These are phyloP conservation scores for Stramenopiles sp. DNA, from an alignment of 352 stramenopile species.

Conservation along the genomic window DNA sequence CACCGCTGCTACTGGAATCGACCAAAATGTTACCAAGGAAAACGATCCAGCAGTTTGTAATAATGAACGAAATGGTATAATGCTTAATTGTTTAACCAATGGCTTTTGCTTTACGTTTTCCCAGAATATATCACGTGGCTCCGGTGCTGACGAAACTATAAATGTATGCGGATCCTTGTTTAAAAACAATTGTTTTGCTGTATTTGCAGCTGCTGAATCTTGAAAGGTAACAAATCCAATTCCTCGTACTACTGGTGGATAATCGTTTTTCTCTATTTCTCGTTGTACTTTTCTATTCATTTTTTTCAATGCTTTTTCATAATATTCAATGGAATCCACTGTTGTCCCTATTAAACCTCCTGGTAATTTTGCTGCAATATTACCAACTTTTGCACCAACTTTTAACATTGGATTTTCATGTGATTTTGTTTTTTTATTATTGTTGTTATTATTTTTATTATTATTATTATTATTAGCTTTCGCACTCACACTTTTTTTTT, in stretches of 20 bases:
- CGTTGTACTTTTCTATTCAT: background rate
- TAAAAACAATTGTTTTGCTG: background rate
- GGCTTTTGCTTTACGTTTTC: background rate
- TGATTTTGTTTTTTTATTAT: too few relatives aligned
- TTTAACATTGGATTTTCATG: background rate
- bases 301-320: background rate
- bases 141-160: background rate
- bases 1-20: background rate
- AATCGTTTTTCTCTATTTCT: background rate
- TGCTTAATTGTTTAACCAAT: background rate
- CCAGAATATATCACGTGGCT: background rate
- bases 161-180: background rate
- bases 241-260: background rate
- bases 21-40: background rate
- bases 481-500: too few relatives aligned
- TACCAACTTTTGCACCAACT: background rate
- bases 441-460: too few relatives aligned
- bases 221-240: background rate
- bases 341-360: background rate
- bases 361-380: background rate
- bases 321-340: background rate
- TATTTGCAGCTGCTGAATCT: background rate
- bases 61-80: background rate
- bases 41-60: background rate
- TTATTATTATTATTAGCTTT: too few relatives aligned